A percentile compares a stretch with the other conserved stretches of the same genome.
These are phyloP conservation scores for Hyaloscypha bicolor DNA, from an alignment of 495 filamentous ascomycete species.

Conservation along the genomic window DNA sequence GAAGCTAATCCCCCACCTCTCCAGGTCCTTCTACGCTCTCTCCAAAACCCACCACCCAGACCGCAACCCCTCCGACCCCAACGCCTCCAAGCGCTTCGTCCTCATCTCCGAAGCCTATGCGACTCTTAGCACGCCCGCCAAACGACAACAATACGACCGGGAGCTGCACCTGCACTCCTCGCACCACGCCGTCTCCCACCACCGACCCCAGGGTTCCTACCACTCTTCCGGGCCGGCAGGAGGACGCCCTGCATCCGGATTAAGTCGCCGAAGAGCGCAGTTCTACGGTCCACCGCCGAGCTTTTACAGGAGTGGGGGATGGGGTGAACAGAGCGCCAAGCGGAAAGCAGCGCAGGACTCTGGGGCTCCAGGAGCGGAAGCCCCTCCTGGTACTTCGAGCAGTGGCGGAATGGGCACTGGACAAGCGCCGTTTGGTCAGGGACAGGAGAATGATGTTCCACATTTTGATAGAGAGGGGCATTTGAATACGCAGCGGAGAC, in stretches of 20 bases:
- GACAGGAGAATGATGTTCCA: slow-evolving; percentile 44
- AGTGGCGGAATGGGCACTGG: slow-evolving; percentile 50
- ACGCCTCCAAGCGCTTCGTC: slow-evolving; percentile 78
- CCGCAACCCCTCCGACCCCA: slow-evolving; percentile 76
- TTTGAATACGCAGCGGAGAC: slow-evolving; percentile 62
- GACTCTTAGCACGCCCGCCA: slow-evolving; percentile 67
- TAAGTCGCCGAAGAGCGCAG: slow-evolving; percentile 71
- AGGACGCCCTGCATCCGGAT: slow-evolving; percentile 75
- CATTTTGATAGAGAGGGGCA: slow-evolving; percentile 71
- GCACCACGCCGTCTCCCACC: slow-evolving; percentile 29
- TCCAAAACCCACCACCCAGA: slow-evolving; percentile 95
- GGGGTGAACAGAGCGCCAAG: slow-evolving; percentile 56
- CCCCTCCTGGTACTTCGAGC: slow-evolving; percentile 9
- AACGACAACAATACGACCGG: slow-evolving; percentile 79
- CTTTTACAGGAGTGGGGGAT: slow-evolving; percentile 82
- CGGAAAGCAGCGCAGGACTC: slow-evolving; percentile 46
- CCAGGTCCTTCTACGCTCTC: slow-evolving; percentile 85
- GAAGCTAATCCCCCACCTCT: neutral
- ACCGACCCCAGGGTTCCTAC: slow-evolving; percentile 42
- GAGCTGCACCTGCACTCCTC: slow-evolving; percentile 48
- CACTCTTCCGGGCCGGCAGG: slow-evolving; percentile 44
- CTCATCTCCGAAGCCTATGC: slow-evolving; percentile 85
- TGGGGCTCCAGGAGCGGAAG: slow-evolving; percentile 37
- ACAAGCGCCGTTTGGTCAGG: slow-evolving; percentile 39
- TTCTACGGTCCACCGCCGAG: slow-evolving; percentile 87